These are phyloP conservation scores for Penicillium thymicola DNA, from an alignment of 2,329 filamentous ascomycete species.

Conservation along the genomic window DNA sequence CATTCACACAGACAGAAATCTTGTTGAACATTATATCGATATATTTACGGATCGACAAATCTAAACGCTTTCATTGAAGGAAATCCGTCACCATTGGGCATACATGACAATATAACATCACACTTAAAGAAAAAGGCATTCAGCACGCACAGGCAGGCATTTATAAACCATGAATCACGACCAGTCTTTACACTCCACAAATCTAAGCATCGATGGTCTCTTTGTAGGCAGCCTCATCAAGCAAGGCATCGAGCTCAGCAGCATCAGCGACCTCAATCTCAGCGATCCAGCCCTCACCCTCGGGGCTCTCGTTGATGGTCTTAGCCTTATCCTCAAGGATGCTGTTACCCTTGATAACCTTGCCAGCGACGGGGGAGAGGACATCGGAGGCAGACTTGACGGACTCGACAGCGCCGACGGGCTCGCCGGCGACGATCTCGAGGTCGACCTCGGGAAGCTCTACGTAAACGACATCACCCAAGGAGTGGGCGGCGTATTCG, in stretches of 20 bases:
- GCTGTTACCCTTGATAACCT: constrained; percentile 69
- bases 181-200: constrained; percentile 19
- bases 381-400: constrained; percentile 99
- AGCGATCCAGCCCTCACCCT: constrained; percentile 89
- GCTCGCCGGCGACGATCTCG: constrained; percentile 71
- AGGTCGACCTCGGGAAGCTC: constrained; percentile 76
- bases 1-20: neutral
- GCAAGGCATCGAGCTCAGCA: constrained; percentile 69
- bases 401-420: constrained; percentile 92
- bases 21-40: constrained; percentile 24
- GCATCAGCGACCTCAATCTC: constrained; percentile 74
- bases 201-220: constrained; percentile 60
- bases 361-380: constrained; percentile 79
- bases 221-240: constrained; percentile 76
- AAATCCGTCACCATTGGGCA: constrained; percentile 15
- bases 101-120: constrained; percentile 6
- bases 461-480: constrained; percentile 96
- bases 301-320: constrained; percentile 84
- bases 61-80: constrained; percentile 26
- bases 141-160: neutral
- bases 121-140: constrained; percentile 1
- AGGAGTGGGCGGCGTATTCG: constrained; percentile 82
- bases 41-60: constrained; percentile 16
- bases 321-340: constrained; percentile 79
- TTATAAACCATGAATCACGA: constrained; percentile 10